These are phyloP conservation scores for Phytophthora colocasiae DNA, from an alignment of 352 stramenopile species.

Conservation along the genomic window DNA sequence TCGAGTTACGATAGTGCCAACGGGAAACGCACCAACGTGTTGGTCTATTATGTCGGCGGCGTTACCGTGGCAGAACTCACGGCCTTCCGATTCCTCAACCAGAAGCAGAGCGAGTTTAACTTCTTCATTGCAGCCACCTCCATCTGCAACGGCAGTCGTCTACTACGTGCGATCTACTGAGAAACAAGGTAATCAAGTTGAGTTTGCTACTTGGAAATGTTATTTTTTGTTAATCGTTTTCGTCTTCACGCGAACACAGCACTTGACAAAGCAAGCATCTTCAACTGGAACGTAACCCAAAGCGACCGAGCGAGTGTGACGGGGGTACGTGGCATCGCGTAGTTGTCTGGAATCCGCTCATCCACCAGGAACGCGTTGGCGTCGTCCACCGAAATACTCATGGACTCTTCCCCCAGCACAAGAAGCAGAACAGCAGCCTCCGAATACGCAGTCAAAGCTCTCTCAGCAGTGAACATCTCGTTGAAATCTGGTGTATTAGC, in stretches of 20 bases:
- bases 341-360: constrained; percentile 59
- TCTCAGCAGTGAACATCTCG: constrained; percentile 44
- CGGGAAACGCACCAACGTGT: constrained; percentile 42
- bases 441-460: constrained; percentile 44
- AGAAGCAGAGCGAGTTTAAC: constrained; percentile 60
- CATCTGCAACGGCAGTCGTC: constrained; percentile 74
- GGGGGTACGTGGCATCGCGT: constrained; percentile 36
- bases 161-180: constrained; percentile 68
- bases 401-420: constrained; percentile 49
- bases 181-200: constrained; percentile 5
- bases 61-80: constrained; percentile 86
- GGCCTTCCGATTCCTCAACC: constrained; percentile 79
- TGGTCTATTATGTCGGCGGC: constrained; percentile 88
- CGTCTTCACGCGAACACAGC: not conserved
- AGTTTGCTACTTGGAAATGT: too few species aligned
- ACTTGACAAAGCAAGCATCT: constrained; percentile 34
- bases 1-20: constrained; percentile 23
- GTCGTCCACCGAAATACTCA: constrained; percentile 47
- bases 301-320: constrained; percentile 44
- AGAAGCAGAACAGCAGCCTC: constrained; percentile 61
- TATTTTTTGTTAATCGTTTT: not conserved
- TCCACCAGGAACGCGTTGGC: constrained; percentile 57
- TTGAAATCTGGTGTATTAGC: constrained; percentile 51
- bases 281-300: constrained; percentile 53
- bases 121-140: constrained; percentile 80